Conservation (phyloP, 345 rosid species). For the Lepidium sativum region DNA sequence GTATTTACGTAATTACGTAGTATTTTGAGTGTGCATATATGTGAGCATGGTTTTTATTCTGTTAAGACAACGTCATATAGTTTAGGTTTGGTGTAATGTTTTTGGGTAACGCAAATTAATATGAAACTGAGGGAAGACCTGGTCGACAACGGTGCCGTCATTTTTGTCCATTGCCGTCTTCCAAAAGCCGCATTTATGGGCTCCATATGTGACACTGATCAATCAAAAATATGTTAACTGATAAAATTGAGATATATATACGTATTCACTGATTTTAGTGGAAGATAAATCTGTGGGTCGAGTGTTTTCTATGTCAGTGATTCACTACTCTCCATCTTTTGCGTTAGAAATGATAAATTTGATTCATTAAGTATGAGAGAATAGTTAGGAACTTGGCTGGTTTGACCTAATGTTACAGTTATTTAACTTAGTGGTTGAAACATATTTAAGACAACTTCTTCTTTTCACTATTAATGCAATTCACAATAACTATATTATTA, state of each 20-base stretch:
- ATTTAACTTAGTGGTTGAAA: constrained; percentile 14
- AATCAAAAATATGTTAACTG: too few relatives aligned
- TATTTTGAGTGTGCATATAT: too few relatives aligned
- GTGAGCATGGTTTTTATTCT: too few relatives aligned
- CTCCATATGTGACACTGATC: not conserved
- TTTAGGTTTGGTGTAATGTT: not conserved
- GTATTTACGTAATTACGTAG: too few relatives aligned
- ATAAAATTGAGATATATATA: too few relatives aligned
- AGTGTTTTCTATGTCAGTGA: too few relatives aligned
- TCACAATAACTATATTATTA: not conserved
- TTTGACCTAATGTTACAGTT: not conserved
- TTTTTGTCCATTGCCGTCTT: constrained; percentile 6
- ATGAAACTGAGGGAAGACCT: not conserved
- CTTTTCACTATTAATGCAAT: constrained; percentile 9
- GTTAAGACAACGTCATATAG: constrained; percentile 2
- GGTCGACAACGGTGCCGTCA: constrained; percentile 18
- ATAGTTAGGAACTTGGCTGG: constrained; percentile 16
- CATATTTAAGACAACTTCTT: constrained; percentile 8
- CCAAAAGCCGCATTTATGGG: constrained; percentile 21
- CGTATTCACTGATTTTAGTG: too few relatives aligned
- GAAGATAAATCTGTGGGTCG: too few relatives aligned
- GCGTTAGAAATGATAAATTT: not conserved
- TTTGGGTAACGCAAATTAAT: not conserved
- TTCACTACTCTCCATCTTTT: too few relatives aligned
- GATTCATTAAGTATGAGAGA: not conserved